phyloP scores from a whole-genome alignment of 345 rosid genomes.

The Ailanthus altissimus region DNA sequence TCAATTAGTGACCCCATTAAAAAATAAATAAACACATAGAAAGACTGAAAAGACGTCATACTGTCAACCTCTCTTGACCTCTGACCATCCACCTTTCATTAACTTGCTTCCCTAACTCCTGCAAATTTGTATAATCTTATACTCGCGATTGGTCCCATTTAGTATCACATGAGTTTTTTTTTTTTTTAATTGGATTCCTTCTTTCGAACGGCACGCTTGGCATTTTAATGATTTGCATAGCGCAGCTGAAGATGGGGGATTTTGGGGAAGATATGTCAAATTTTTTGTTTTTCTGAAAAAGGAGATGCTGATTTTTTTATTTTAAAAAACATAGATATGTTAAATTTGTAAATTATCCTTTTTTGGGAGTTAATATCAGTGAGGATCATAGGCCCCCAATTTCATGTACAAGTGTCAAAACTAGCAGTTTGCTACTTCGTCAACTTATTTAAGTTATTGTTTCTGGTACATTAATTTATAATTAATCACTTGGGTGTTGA shows the following conservation, averaged over 20 bases:
- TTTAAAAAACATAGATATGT: too few relatives aligned
- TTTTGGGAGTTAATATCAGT: neutral
- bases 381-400: constrained; percentile 11
- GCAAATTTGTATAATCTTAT: neutral
- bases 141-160: neutral
- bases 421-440: constrained; percentile 18
- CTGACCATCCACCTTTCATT: neutral
- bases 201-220: constrained; percentile 1
- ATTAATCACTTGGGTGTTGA: neutral
- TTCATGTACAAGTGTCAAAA: constrained; percentile 16
- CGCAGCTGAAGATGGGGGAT: constrained; percentile 10
- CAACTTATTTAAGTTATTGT: neutral
- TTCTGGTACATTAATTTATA: neutral
- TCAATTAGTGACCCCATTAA: neutral
- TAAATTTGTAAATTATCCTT: neutral
- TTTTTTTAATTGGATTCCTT: neutral
- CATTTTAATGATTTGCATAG: constrained; percentile 6
- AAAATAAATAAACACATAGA: neutral
- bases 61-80: constrained; percentile 9
- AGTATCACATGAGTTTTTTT: neutral
- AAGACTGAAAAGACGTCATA: neutral
- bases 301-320: too few relatives aligned
- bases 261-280: constrained; percentile 14
- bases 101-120: neutral
- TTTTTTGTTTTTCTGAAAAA: too few relatives aligned